Conservation (phyloP, 208 protist species). For the Trypanosoma lewisi region DNA sequence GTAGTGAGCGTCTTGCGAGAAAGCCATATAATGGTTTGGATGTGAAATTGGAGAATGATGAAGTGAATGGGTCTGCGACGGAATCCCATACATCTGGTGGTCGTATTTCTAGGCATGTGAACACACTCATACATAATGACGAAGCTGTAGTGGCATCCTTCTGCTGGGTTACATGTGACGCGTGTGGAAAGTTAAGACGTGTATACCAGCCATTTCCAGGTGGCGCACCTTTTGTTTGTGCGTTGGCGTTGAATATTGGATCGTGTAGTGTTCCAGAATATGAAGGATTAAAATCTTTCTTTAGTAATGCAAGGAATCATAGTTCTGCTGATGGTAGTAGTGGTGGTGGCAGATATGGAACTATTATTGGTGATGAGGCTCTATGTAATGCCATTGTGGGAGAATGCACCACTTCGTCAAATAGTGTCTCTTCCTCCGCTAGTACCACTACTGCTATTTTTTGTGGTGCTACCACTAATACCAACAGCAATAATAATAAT, state of each 20-base stretch:
- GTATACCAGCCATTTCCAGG: conserved; percentile 84
- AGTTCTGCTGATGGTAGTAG: not conserved
- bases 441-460: not conserved
- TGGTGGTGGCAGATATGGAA: not conserved
- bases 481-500: too few species aligned
- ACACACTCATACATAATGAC: conserved; percentile 38
- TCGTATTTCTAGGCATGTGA: conserved; percentile 21
- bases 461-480: not conserved
- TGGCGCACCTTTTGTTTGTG: conserved; percentile 78
- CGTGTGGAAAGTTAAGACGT: conserved; percentile 77
- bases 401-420: too few species aligned
- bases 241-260: conserved; percentile 35
- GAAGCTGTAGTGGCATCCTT: conserved; percentile 55
- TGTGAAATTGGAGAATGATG: conserved; percentile 3
- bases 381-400: conserved; percentile 9
- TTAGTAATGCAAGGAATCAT: not conserved
- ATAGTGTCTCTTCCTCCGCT: too few species aligned
- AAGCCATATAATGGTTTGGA: not conserved
- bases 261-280: conserved; percentile 59
- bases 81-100: conserved; percentile 9
- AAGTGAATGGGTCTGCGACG: not conserved
- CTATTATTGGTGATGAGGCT: conserved; percentile 9
- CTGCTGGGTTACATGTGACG: conserved; percentile 78
- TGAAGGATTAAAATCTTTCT: conserved; percentile 33
- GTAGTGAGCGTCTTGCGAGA: conserved; percentile 33